Evolutionary conservation across 1,284 basidiomycete genomes (phyloP).

Genomic region (Termitomyces sp.): DNA sequence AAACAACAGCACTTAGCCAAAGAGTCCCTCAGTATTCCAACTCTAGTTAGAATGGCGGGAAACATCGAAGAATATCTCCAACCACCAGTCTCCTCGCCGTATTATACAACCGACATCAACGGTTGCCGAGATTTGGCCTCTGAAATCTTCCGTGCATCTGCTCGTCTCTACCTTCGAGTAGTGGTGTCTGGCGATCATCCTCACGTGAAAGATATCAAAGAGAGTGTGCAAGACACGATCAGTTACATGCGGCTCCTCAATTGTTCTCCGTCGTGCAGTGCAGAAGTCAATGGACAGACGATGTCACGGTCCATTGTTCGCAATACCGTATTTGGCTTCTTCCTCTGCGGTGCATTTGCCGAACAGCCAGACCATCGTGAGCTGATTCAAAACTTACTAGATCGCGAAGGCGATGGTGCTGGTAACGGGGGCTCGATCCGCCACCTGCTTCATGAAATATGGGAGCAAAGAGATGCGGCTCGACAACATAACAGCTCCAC

Average conservation of each 20-base stretch:
- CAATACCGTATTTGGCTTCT: conserved; percentile 74
- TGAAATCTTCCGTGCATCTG: conserved; percentile 70
- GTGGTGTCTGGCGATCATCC: conserved; percentile 68
- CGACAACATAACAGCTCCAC: conserved; percentile 8
- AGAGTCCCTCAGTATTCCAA: conserved; percentile 49
- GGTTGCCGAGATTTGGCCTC: conserved; percentile 50
- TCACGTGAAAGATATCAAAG: conserved; percentile 52
- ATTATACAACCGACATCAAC: conserved; percentile 24
- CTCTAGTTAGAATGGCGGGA: conserved; percentile 49
- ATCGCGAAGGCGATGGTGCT: conserved; percentile 43
- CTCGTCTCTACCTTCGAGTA: conserved; percentile 65
- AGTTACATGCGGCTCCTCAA: conserved; percentile 41
- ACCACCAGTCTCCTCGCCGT: conserved; percentile 12
- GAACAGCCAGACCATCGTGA: conserved; percentile 40
- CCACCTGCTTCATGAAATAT: conserved; percentile 54
- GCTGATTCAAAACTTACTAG: conserved; percentile 43
- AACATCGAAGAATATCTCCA: conserved; percentile 44
- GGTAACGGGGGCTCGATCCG: conserved; percentile 61
- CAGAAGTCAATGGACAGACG: conserved; percentile 18
- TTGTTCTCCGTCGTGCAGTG: conserved; percentile 7
- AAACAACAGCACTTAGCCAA: conserved; percentile 38
- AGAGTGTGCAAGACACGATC: conserved; percentile 52
- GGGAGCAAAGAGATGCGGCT: conserved; percentile 31
- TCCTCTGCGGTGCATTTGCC: conserved; percentile 66
- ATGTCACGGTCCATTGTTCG: conserved; percentile 57